phyloP scores from a whole-genome alignment of 2,329 filamentous ascomycete genomes.

The Aureobasidium sp. region DNA sequence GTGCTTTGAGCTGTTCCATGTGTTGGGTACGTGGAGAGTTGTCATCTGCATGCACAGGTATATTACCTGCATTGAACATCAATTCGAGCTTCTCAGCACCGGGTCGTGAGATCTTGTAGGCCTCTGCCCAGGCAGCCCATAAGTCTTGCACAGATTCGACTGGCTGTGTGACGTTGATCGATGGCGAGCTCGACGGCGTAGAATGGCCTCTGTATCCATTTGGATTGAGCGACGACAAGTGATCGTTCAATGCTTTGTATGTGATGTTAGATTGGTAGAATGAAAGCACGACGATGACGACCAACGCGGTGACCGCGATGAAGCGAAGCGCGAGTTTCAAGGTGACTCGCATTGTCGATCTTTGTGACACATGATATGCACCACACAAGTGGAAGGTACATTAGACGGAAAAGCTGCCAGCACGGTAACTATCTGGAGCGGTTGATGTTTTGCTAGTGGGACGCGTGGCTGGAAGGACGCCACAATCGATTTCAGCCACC shows the following conservation, averaged over 20 bases:
- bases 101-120: not conserved
- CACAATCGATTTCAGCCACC: constrained; percentile 1
- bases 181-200: not conserved
- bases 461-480: not conserved
- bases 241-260: constrained; percentile 3
- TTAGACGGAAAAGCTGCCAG: not conserved
- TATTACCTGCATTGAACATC: constrained; percentile 1
- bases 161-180: not conserved
- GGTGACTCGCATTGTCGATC: not conserved
- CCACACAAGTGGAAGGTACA: not conserved
- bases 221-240: not conserved
- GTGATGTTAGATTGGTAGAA: not conserved
- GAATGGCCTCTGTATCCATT: not conserved
- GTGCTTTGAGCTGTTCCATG: not conserved
- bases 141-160: not conserved
- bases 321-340: not conserved
- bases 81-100: not conserved
- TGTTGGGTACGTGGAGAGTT: not conserved
- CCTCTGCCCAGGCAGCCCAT: not conserved
- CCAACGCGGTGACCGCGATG: not conserved
- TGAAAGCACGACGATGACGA: not conserved
- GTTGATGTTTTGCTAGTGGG: not conserved
- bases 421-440: not conserved
- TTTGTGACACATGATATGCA: not conserved
- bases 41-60: not conserved